These are phyloP conservation scores for Rhodocollybia butyracea DNA, from an alignment of 768 basidiomycete species.

Conservation along the genomic window DNA sequence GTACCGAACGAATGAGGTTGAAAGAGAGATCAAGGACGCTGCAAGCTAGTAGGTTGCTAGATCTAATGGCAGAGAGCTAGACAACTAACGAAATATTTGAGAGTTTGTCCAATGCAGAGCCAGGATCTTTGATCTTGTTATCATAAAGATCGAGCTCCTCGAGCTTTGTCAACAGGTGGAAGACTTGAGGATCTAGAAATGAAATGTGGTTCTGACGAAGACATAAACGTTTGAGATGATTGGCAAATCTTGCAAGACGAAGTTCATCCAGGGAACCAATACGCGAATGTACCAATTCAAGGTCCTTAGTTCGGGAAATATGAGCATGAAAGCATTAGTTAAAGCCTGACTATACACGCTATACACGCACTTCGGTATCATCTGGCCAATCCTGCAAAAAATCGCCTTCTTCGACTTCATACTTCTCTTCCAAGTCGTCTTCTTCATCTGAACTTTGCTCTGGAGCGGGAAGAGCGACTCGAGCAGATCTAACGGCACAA, in stretches of 20 bases:
- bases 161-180: constrained; percentile 60
- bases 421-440: constrained; percentile 34
- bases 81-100: constrained; percentile 52
- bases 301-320: constrained; percentile 51
- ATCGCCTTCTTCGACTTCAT: constrained; percentile 60
- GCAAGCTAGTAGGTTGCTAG: background rate
- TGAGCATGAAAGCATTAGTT: constrained; percentile 2
- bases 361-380: constrained; percentile 66
- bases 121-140: constrained; percentile 82
- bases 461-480: constrained; percentile 49
- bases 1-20: constrained; percentile 78
- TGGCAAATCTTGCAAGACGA: constrained; percentile 71
- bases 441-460: constrained; percentile 40
- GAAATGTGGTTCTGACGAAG: constrained; percentile 85
- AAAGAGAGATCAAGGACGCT: constrained; percentile 93
- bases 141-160: constrained; percentile 96
- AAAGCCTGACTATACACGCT: background rate
- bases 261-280: constrained; percentile 66
- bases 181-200: constrained; percentile 67
- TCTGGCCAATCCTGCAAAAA: constrained; percentile 78
- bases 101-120: constrained; percentile 58
- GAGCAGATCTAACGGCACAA: constrained; percentile 22
- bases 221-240: constrained; percentile 68
- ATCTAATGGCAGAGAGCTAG: background rate
- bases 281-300: constrained; percentile 81